A percentile compares a stretch with the other conserved stretches of the same genome.
phyloP scores from a whole-genome alignment of 306 rosid species.

The Pyrus bretschneideri region DNA sequence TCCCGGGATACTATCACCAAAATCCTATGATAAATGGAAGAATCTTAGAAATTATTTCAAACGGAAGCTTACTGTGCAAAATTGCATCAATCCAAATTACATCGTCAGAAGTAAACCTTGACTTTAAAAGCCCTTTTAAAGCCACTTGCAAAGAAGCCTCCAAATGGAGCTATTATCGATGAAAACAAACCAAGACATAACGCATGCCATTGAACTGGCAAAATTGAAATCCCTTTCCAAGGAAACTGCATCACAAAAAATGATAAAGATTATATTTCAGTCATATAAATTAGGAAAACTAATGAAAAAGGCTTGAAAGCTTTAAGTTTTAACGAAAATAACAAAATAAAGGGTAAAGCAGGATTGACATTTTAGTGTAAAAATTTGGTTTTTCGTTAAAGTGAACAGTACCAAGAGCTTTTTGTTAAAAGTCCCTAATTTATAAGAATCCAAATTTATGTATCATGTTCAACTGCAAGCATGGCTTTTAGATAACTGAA shows the following conservation, averaged over 20 bases:
- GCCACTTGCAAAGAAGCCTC: constrained; percentile 99
- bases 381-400: too few species aligned
- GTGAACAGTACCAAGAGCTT: too few species aligned
- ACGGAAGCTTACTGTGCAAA: neutral
- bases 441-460: constrained; percentile 15
- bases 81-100: neutral
- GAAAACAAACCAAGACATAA: constrained; percentile 86
- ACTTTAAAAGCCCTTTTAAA: constrained; percentile 96
- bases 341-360: too few species aligned
- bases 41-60: constrained; percentile 3
- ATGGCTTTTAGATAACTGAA: constrained; percentile 4
- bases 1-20: constrained; percentile 98
- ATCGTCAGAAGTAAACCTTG: constrained; percentile 48
- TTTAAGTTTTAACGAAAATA: too few species aligned
- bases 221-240: constrained; percentile 71
- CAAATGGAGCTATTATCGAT: constrained; percentile 94
- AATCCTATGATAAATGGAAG: constrained; percentile 55
- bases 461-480: neutral
- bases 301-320: too few species aligned
- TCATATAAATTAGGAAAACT: neutral
- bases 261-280: neutral
- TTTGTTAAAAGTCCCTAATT: neutral
- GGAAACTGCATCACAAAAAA: constrained; percentile 48
- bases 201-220: constrained; percentile 94
- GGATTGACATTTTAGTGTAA: too few species aligned